phyloP scores from a whole-genome alignment of 2,329 filamentous ascomycete genomes.

The Colletotrichum aenigma region DNA sequence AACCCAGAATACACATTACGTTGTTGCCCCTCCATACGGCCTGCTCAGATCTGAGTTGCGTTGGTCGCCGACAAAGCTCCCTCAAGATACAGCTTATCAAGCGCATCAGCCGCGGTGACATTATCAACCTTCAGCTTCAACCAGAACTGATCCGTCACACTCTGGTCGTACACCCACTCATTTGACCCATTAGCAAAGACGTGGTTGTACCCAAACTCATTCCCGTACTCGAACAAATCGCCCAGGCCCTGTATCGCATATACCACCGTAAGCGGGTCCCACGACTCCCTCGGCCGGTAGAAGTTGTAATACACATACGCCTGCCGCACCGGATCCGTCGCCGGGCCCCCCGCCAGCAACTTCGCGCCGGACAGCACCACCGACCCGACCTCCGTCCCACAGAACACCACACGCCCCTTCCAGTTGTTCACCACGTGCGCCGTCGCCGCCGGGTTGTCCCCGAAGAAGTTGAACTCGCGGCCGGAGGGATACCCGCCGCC shows the following conservation, averaged over 20 bases:
- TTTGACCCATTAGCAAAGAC: slow-evolving; percentile 45
- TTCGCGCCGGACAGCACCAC: slow-evolving; percentile 41
- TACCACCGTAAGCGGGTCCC: slow-evolving; percentile 46
- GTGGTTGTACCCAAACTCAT: slow-evolving; percentile 43
- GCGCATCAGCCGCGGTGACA: slow-evolving; percentile 28
- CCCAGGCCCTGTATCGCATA: slow-evolving; percentile 42
- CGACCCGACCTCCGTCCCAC: slow-evolving; percentile 48
- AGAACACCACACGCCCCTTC: slow-evolving; percentile 43
- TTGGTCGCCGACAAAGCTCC: slow-evolving; percentile 21
- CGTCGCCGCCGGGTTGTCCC: slow-evolving; percentile 38
- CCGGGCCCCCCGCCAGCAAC: slow-evolving; percentile 34
- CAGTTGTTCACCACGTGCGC: slow-evolving; percentile 51
- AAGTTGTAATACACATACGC: slow-evolving; percentile 47
- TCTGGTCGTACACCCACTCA: slow-evolving; percentile 42
- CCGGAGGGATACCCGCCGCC: slow-evolving; percentile 54
- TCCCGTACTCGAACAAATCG: slow-evolving; percentile 38
- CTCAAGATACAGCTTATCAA: slow-evolving; percentile 32
- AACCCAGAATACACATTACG: not conserved
- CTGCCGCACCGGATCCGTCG: slow-evolving; percentile 36
- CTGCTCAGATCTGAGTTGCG: not conserved
- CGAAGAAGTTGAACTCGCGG: slow-evolving; percentile 54
- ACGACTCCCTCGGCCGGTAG: slow-evolving; percentile 35
- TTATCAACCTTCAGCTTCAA: slow-evolving; percentile 36
- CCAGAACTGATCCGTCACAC: slow-evolving; percentile 42
- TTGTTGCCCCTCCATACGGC: fast-evolving